These are phyloP conservation scores for Populus pruinosa DNA, from an alignment of 345 rosid species.

Conservation along the genomic window DNA sequence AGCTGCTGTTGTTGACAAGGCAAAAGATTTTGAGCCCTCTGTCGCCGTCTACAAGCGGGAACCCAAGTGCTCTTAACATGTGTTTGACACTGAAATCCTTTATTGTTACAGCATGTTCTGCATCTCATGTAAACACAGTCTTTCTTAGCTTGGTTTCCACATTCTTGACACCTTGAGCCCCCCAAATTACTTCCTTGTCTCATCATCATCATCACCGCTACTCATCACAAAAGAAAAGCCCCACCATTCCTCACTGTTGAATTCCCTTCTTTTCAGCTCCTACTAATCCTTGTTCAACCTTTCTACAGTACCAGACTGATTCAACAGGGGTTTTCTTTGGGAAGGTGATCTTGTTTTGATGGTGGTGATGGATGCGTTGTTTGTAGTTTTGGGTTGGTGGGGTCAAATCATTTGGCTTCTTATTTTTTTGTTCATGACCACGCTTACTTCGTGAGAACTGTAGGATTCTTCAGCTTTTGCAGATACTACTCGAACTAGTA, in stretches of 20 bases:
- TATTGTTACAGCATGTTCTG: constrained; percentile 59
- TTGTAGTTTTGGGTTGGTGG: neutral
- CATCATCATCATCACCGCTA: constrained; percentile 8
- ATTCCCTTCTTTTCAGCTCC: neutral
- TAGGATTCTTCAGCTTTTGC: neutral
- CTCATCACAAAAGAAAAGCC: neutral
- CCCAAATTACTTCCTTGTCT: constrained; percentile 12
- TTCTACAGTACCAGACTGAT: neutral
- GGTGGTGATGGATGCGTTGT: neutral
- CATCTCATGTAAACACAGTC: constrained; percentile 52
- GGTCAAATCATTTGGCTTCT: neutral
- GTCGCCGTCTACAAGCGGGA: constrained; percentile 48
- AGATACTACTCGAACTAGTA: neutral
- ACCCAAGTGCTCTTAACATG: constrained; percentile 74
- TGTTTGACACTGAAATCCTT: constrained; percentile 55
- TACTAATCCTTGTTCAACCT: neutral
- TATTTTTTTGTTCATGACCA: neutral
- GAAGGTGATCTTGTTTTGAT: neutral
- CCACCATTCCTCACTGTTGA: neutral
- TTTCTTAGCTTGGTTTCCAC: constrained; percentile 72
- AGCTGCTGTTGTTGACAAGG: constrained; percentile 13
- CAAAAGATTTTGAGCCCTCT: constrained; percentile 8
- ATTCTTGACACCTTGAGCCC: constrained; percentile 55
- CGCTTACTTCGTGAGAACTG: neutral
- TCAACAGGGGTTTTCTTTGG: neutral